phyloP scores from a whole-genome alignment of 139 green algal species.

The Tetradesmus lagerheimii region DNA sequence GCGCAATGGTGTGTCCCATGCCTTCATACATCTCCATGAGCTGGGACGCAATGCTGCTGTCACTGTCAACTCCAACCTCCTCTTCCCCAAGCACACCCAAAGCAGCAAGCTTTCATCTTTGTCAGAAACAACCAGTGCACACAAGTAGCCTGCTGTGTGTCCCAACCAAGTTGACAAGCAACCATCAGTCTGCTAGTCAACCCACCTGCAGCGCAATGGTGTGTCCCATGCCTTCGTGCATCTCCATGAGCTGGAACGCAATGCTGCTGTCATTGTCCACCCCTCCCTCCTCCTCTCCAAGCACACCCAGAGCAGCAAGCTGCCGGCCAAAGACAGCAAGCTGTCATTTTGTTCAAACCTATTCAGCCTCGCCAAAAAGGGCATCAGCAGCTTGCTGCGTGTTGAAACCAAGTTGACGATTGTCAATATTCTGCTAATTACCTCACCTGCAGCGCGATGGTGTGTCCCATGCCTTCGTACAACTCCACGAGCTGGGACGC shows the following conservation, averaged over 20 bases:
- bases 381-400: no score
- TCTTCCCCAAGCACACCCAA: constrained; percentile 8
- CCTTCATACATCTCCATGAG: constrained; percentile 93
- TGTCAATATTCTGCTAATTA: no score
- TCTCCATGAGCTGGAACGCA: constrained; percentile 84
- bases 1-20: constrained; percentile 88
- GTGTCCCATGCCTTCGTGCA: constrained; percentile 95
- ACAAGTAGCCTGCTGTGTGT: no score
- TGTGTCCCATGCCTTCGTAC: constrained; percentile 93
- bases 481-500: constrained; percentile 85
- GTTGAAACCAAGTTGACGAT: no score
- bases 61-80: constrained; percentile 2
- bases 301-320: constrained; percentile 35
- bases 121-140: not conserved
- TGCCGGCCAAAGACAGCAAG: constrained; percentile 44
- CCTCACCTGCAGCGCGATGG: constrained; percentile 70
- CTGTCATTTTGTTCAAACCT: no score
- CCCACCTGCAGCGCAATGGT: constrained; percentile 74
- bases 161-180: no score
- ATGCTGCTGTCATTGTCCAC: constrained; percentile 61
- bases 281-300: constrained; percentile 12
- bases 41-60: constrained; percentile 64
- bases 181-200: no score
- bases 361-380: no score
- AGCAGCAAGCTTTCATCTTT: not conserved